Conservation (phyloP, 768 basidiomycete species). For the Agaricus blazei region DNA sequence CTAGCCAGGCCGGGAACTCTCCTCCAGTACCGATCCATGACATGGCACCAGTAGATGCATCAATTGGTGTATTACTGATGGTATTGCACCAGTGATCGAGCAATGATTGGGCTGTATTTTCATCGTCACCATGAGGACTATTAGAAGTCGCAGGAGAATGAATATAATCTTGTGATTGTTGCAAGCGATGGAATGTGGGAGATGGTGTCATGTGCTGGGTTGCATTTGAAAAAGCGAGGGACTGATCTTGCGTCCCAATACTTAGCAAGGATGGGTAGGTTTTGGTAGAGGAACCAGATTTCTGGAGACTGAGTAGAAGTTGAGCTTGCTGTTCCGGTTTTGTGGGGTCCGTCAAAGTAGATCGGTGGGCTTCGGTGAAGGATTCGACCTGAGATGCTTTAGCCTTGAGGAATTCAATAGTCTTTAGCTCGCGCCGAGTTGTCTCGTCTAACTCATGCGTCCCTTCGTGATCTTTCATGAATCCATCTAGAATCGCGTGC, state of each 20-base stretch:
- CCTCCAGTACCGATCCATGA: slow-evolving; percentile 59
- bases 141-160: slow-evolving; percentile 59
- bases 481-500: slow-evolving; percentile 76
- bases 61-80: slow-evolving; percentile 61
- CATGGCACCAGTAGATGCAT: slow-evolving; percentile 43
- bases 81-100: slow-evolving; percentile 84
- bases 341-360: slow-evolving; percentile 20
- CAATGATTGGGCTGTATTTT: slow-evolving; percentile 69
- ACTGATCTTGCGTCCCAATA: slow-evolving; percentile 13
- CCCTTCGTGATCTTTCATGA: slow-evolving; percentile 63
- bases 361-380: slow-evolving; percentile 24
- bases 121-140: slow-evolving; percentile 73
- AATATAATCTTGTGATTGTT: slow-evolving; percentile 54
- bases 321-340: slow-evolving; percentile 46
- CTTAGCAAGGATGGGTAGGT: slow-evolving; percentile 24
- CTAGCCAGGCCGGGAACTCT: slow-evolving; percentile 59
- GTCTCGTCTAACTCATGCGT: slow-evolving; percentile 76
- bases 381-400: slow-evolving; percentile 55
- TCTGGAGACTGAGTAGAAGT: slow-evolving; percentile 42
- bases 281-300: slow-evolving; percentile 28
- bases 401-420: slow-evolving; percentile 74
- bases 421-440: slow-evolving; percentile 76
- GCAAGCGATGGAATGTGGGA: slow-evolving; percentile 57
- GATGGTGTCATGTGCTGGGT: slow-evolving; percentile 32
- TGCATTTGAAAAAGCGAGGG: slow-evolving; percentile 20